Evolutionary conservation across 768 basidiomycete species (phyloP), one percentile per base, ranked within the genome.

Genomic region (Mycena galopus): DNA sequence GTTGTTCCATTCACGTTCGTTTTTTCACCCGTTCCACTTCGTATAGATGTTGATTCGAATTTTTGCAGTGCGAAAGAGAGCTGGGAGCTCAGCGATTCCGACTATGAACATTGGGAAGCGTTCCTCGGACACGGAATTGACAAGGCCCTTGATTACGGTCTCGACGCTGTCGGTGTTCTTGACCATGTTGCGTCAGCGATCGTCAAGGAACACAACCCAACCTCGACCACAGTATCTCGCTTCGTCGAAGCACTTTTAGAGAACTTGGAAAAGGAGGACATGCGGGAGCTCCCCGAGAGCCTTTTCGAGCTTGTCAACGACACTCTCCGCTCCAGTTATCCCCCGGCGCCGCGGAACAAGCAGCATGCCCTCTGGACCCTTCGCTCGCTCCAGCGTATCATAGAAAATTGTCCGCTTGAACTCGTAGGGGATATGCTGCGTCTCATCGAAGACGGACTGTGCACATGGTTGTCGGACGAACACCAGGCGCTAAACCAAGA

Each of bases 401-500:
- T 95, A 47, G 91, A 92, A 67, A 73, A 80, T 0, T 92, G 91
- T 76, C 91, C 92, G 2, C 69, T 73, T 6, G 87, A 86, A 51
- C 81, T 90, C 59, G 78, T 86, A 50, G 72, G 84, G 25, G 79
- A 81, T 27, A 75, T 92, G 47, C 77, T 94, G 58, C 85, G 88
- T 57, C 67, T 78, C 16, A 67, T 90, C 17, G 87, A 90, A 72
- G 91, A 90, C 0, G 89, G 91, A 12, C 60, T 93, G 29, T 78
- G 82, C 50, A 74, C 85, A 17, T 95, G 94, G 94, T 78, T 94
- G 33, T 84, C 87, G 23, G 94, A 95, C 79, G 88, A 90, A 60
- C 82, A 80, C 51, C 76, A 78, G 27, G 82, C 84, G 10, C 88
- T 92, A 80, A 82, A 83, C 16, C 82, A 82, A 33, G 86, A 88